phyloP scores from a whole-genome alignment of 257 asterid species.

The Galeopsis tetrahit region DNA sequence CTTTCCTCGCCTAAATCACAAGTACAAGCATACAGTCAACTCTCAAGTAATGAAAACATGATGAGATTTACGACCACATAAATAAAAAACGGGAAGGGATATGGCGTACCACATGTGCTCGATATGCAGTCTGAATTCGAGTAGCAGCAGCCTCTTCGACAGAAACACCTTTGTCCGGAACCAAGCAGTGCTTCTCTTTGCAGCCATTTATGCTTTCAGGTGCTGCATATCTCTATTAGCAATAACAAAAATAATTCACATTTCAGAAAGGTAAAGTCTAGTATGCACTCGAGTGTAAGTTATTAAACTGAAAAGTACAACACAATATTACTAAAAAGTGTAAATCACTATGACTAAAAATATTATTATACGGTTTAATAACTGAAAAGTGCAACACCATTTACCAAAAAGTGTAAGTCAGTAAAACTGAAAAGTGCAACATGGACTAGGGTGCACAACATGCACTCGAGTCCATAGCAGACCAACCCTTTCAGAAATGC shows the following conservation, averaged over 20 bases:
- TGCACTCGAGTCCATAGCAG: no score
- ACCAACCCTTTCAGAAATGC: slow-evolving; percentile 32
- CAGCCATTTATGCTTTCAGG: slow-evolving; percentile 45
- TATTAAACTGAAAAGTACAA: no score
- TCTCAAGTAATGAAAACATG: neutral
- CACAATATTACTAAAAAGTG: no score
- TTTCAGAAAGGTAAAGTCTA: no score
- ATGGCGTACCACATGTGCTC: slow-evolving; percentile 58
- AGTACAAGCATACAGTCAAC: slow-evolving; percentile 28
- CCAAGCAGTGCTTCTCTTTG: slow-evolving; percentile 36
- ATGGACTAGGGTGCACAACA: no score
- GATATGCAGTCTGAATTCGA: slow-evolving; percentile 77
- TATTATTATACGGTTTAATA: no score
- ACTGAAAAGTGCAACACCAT: no score
- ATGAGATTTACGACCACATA: neutral
- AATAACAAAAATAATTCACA: slow-evolving; percentile 9
- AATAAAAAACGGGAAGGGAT: neutral
- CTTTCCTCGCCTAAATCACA: slow-evolving; percentile 67
- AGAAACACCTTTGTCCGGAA: slow-evolving; percentile 38
- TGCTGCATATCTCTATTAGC: slow-evolving; percentile 55
- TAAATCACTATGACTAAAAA: no score
- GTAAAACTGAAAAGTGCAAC: no score
- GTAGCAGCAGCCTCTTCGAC: slow-evolving; percentile 73
- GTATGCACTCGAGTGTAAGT: no score
- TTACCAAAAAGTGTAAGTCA: no score